These are phyloP conservation scores for Cladorrhinum sp. DNA, from an alignment of 2,329 filamentous ascomycete genomes.

Conservation along the genomic window DNA sequence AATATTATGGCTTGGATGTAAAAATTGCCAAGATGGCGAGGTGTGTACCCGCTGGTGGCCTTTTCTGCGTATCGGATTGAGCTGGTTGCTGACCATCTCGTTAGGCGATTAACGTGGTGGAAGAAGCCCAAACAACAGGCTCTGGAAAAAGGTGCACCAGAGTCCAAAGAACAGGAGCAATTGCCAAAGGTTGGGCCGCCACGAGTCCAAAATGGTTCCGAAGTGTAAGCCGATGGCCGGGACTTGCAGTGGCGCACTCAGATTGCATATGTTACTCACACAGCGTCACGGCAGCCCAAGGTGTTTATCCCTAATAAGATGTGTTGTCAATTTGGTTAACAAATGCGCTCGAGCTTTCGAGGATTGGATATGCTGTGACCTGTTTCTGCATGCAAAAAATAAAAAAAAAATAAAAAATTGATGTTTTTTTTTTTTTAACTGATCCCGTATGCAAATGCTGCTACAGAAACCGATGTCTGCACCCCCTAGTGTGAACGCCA, in stretches of 20 bases:
- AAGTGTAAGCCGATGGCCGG: not conserved
- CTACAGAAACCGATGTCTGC: no score
- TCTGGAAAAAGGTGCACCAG: constrained; percentile 4
- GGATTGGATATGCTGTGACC: no score
- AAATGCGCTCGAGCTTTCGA: no score
- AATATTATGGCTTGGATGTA: constrained; percentile 6
- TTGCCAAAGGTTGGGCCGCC: not conserved
- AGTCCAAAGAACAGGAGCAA: not conserved
- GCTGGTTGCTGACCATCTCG: not conserved
- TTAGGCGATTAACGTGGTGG: constrained; percentile 4
- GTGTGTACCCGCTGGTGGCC: not conserved
- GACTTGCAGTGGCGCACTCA: not conserved
- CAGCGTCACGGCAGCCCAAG: no score
- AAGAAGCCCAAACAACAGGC: constrained; percentile 9
- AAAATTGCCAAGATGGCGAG: not conserved
- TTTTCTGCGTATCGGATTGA: not conserved
- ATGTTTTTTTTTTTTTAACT: no score
- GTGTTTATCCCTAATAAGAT: no score
- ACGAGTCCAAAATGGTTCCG: not conserved
- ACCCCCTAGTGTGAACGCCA: no score
- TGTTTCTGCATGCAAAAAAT: no score
- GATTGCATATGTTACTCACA: not conserved
- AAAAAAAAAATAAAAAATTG: no score
- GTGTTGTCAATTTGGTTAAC: no score
- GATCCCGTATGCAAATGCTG: no score